phyloP scores from a whole-genome alignment of 2,329 filamentous ascomycete species.

The Rhinocladiella mackenziei region DNA sequence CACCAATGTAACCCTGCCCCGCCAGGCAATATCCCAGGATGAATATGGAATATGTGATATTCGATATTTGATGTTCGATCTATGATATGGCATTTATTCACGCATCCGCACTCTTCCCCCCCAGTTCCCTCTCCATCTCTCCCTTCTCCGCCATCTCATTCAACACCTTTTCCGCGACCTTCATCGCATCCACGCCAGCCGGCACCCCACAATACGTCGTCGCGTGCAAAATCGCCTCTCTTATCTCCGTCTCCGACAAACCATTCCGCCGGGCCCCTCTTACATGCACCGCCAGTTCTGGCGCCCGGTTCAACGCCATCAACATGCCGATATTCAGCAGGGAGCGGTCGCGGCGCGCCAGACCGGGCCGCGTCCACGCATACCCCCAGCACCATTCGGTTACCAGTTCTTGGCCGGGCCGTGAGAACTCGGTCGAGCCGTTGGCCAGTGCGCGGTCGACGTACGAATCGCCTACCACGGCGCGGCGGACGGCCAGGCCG shows the following conservation, averaged over 20 bases:
- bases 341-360: constrained; percentile 57
- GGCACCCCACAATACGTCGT: constrained; percentile 44
- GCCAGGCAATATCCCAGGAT: too few relatives aligned
- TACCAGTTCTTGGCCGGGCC: constrained; percentile 34
- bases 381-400: constrained; percentile 61
- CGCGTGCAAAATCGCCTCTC: constrained; percentile 39
- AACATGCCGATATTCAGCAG: constrained; percentile 64
- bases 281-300: constrained; percentile 59
- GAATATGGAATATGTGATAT: too few relatives aligned
- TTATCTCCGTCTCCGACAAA: constrained; percentile 57
- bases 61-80: too few relatives aligned
- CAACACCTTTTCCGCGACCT: constrained; percentile 32
- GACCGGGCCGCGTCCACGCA: constrained; percentile 60
- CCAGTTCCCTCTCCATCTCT: constrained; percentile 27
- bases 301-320: constrained; percentile 56
- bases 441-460: constrained; percentile 44
- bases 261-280: constrained; percentile 62
- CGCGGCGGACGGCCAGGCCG: constrained; percentile 57
- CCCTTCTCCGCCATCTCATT: constrained; percentile 31
- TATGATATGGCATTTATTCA: too few relatives aligned
- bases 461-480: constrained; percentile 58
- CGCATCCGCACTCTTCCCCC: constrained; percentile 23
- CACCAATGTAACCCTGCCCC: too few relatives aligned
- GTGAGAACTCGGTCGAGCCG: constrained; percentile 29
- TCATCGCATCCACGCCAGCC: constrained; percentile 42